Base-by-base conservation (phyloP, 441 rosid genomes). In the Caryocar brasiliense region DNA sequence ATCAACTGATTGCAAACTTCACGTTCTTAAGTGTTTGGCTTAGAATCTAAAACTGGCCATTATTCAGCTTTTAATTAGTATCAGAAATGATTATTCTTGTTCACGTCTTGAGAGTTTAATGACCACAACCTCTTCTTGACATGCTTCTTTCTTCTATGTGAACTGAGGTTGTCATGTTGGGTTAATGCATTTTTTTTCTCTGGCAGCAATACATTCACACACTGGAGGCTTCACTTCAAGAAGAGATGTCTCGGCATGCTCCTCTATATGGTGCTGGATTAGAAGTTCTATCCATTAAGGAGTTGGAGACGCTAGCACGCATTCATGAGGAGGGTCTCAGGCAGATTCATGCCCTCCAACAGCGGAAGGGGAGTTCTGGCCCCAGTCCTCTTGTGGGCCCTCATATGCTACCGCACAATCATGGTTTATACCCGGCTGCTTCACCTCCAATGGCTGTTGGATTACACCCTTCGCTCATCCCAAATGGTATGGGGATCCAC, bases 311-410 rank as follows among this genome's bases (percentile, higher is more conserved):
- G 0, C 66, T 94, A 57, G 76, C 94, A 2, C 83, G 78, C 2
- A 94, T 90, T 61, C 98, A 94, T 2, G 99, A 94, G 59, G 96
- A 90, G 59, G 99, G 99, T 35, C 86, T 94, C 18, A 73, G 92
- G 72, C 92, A 80, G 73, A 85, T 90, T 60, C 95, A 81, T 20
- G 73, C 75, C 44, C 69, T 86, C 42, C 96, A 86, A 47, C 95
- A 84, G 53, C 84, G 73, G 38, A 83, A 81, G 42, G 95, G 86
- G 39, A 77, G 80, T 65, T 82, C 92, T 4, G 89, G 72, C 14
- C 82, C 81, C 62, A 78, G 84, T 67, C 86, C 95, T 33, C 86
- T 79, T 32, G 36, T 2, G n/a, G 1, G 2, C 13, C 7, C 6
- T 1, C 1, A 13, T 33, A 1, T 7, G 1, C 2, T 1, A 2